Evolutionary conservation across 1,284 basidiomycete genomes (phyloP).

Genomic region (Rhodofomes roseus): DNA sequence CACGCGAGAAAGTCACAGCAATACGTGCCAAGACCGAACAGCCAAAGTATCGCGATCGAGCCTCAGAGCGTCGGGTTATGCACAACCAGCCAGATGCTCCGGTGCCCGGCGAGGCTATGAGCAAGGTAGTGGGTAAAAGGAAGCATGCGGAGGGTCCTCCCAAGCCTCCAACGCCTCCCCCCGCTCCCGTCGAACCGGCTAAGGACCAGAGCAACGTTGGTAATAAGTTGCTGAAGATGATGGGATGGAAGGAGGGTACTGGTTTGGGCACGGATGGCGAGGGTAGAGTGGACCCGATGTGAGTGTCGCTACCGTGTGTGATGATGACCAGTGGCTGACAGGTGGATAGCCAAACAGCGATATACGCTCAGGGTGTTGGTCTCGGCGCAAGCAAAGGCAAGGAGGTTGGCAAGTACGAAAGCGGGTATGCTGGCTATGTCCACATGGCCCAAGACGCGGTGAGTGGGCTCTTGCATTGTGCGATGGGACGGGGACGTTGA

Average conservation of each 20-base stretch:
- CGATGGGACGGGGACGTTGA: not conserved
- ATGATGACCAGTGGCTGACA: slow-evolving; percentile 1
- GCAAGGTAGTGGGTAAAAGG: slow-evolving; percentile 31
- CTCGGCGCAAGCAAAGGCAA: slow-evolving; percentile 86
- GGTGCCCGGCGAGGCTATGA: slow-evolving; percentile 32
- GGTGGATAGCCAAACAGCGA: slow-evolving; percentile 61
- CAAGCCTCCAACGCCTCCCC: slow-evolving; percentile 57
- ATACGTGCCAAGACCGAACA: slow-evolving; percentile 36
- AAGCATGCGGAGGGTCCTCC: slow-evolving; percentile 60
- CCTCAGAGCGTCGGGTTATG: slow-evolving; percentile 81
- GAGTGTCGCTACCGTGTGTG: slow-evolving; percentile 25
- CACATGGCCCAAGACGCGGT: slow-evolving; percentile 68
- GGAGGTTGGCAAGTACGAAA: slow-evolving; percentile 74
- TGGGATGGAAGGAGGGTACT: slow-evolving; percentile 93
- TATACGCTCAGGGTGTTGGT: slow-evolving; percentile 84
- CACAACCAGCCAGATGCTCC: slow-evolving; percentile 90
- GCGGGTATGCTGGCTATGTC: slow-evolving; percentile 69
- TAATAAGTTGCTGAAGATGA: slow-evolving; percentile 89
- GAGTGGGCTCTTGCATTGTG: slow-evolving; percentile 13
- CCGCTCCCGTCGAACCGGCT: slow-evolving; percentile 59
- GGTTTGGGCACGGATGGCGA: slow-evolving; percentile 80
- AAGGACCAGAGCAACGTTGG: slow-evolving; percentile 82
- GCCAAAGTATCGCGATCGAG: slow-evolving; percentile 89
- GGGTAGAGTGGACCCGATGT: slow-evolving; percentile 85
- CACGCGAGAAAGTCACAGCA: slow-evolving; percentile 63